Evolutionary conservation across 495 filamentous ascomycete genomes (phyloP).

Genomic region (Aspergillus conjunctus): DNA sequence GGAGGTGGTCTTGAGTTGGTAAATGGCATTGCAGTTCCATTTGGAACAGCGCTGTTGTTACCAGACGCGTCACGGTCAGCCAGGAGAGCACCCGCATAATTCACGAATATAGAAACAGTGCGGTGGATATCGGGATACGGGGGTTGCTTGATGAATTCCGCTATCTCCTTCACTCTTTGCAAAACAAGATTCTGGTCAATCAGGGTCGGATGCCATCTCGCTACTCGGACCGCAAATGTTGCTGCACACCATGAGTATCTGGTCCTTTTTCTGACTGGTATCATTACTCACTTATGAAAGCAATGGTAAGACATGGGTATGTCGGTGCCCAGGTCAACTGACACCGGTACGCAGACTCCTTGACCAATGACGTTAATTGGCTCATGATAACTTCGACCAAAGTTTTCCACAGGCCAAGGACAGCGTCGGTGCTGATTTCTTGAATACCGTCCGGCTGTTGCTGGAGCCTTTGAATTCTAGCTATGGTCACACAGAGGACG

Average conservation of each 20-base stretch:
- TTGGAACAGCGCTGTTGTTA: constrained; percentile 1
- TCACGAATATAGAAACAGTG: constrained; percentile 47
- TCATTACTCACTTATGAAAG: constrained; percentile 45
- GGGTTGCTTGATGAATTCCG: constrained; percentile 45
- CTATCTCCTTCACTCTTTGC: constrained; percentile 41
- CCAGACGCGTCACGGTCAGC: constrained; percentile 30
- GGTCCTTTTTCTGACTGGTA: not conserved
- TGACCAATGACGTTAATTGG: constrained; percentile 40
- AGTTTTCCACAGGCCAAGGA: constrained; percentile 41
- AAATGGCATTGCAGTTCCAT: not conserved
- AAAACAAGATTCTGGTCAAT: constrained; percentile 41
- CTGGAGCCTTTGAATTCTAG: constrained; percentile 45
- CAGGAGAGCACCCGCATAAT: constrained; percentile 44
- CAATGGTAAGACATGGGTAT: constrained; percentile 44
- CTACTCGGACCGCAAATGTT: constrained; percentile 45
- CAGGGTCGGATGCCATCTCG: constrained; percentile 43
- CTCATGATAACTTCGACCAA: constrained; percentile 43
- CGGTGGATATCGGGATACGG: constrained; percentile 49
- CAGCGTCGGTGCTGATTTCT: constrained; percentile 31
- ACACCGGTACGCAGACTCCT: constrained; percentile 41
- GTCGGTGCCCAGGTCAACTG: constrained; percentile 46
- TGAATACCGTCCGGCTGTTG: constrained; percentile 29
- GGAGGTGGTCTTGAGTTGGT: constrained; percentile 20
- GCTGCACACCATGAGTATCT: constrained; percentile 25
- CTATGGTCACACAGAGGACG: constrained; percentile 40